phyloP scores from a whole-genome alignment of 2,329 filamentous ascomycete species.

The Cylindrodendrum hubeiense region DNA sequence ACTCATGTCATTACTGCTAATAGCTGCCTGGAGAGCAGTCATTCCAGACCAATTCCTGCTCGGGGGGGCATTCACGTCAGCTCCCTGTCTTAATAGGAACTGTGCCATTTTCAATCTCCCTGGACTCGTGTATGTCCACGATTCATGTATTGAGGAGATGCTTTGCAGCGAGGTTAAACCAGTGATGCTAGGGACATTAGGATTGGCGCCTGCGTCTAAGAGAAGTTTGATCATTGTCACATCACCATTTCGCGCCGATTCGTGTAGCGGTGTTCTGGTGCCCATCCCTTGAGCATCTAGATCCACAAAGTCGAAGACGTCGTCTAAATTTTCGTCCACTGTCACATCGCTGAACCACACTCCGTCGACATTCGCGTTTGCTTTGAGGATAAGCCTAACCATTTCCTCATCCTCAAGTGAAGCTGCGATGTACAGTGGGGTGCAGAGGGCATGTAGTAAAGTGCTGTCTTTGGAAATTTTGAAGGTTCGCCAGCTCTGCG shows the following conservation, averaged over 20 bases:
- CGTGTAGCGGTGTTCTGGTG: not conserved
- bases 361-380: not conserved
- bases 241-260: not conserved
- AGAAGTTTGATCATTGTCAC: not conserved
- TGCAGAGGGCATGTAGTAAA: not conserved
- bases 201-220: not conserved
- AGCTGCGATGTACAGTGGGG: not conserved
- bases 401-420: not conserved
- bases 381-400: not conserved
- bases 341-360: fast-evolving
- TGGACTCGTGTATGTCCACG: fast-evolving
- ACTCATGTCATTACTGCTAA: not conserved
- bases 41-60: not conserved
- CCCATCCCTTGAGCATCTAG: no score
- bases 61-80: not conserved
- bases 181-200: not conserved
- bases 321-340: not conserved
- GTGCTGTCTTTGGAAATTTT: not conserved
- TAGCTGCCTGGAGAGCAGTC: not conserved
- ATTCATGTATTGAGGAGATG: no score
- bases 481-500: no score
- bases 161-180: not conserved
- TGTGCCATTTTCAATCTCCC: not conserved
- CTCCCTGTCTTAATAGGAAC: not conserved
- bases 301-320: not conserved